phyloP scores from a whole-genome alignment of 768 basidiomycete genomes.

The Rhodotorula paludigena region DNA sequence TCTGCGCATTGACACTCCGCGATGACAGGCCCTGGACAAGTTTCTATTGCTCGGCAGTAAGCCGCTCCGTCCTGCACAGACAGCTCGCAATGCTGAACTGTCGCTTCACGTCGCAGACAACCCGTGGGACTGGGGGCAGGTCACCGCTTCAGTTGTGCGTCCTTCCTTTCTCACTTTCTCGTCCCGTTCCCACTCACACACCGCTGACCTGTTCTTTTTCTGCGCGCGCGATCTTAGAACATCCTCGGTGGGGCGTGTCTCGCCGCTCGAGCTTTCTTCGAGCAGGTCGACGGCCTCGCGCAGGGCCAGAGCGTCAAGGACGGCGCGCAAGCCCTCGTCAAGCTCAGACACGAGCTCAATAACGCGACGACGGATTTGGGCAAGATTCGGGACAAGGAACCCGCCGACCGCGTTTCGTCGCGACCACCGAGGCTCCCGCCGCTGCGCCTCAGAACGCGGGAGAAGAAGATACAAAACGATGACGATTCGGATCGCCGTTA shows the following conservation, averaged over 20 bases:
- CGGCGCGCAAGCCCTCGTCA: too few relatives aligned
- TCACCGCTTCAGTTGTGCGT: not conserved
- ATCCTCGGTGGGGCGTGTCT: not conserved
- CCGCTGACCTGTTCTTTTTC: too few relatives aligned
- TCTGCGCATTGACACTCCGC: too few relatives aligned
- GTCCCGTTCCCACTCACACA: not conserved
- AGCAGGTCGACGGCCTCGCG: not conserved
- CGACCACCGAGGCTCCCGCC: too few relatives aligned
- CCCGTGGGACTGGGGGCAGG: slow-evolving; percentile 19
- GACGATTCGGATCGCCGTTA: too few relatives aligned
- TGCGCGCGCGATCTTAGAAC: not conserved
- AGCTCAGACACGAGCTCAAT: too few relatives aligned
- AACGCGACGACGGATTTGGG: too few relatives aligned
- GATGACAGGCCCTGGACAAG: not conserved
- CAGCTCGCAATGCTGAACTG: not conserved
- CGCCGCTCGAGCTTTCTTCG: not conserved
- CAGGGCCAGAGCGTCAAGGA: too few relatives aligned
- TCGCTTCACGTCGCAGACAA: not conserved
- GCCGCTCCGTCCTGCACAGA: not conserved
- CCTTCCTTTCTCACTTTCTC: not conserved
- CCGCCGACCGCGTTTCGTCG: too few relatives aligned
- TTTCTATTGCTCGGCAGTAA: not conserved
- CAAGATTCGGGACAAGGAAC: too few relatives aligned
- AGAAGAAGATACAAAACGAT: too few relatives aligned
- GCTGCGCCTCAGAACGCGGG: too few relatives aligned